phyloP scores from a whole-genome alignment of 805 yeast genomes.

The Nakazawaea pomicola region DNA sequence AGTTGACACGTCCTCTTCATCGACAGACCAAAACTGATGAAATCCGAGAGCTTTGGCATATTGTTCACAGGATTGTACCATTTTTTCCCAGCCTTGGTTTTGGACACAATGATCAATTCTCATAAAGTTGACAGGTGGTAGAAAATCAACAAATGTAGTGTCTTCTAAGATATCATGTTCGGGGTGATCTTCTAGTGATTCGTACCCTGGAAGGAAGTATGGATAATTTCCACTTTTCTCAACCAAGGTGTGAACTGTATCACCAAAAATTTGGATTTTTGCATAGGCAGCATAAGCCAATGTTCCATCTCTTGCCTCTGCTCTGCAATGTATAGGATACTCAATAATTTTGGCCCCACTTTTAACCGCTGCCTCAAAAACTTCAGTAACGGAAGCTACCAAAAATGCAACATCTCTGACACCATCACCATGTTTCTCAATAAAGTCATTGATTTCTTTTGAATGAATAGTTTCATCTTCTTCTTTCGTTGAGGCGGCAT shows the following conservation, averaged over 20 bases:
- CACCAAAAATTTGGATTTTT: constrained; percentile 49
- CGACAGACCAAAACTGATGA: constrained; percentile 81
- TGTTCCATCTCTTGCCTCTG: constrained; percentile 18
- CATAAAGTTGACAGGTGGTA: constrained; percentile 31
- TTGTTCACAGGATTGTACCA: constrained; percentile 52
- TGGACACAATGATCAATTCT: constrained; percentile 78
- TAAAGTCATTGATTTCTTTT: constrained; percentile 38
- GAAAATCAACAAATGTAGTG: constrained; percentile 17
- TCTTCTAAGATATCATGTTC: constrained; percentile 12
- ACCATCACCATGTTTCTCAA: constrained; percentile 66
- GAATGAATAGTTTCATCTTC: not conserved
- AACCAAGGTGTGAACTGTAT: constrained; percentile 65
- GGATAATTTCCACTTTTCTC: constrained; percentile 32
- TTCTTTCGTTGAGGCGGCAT: constrained; percentile 13
- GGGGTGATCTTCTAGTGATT: not conserved
- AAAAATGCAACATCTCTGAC: constrained; percentile 71
- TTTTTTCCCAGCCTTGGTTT: constrained; percentile 65
- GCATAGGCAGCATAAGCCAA: constrained; percentile 39
- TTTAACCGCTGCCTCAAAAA: constrained; percentile 40
- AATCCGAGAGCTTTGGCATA: constrained; percentile 67
- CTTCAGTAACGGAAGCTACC: constrained; percentile 46
- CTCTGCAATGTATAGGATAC: constrained; percentile 15
- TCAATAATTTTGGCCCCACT: constrained; percentile 46
- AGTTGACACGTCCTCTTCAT: constrained; percentile 70
- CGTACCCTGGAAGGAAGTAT: constrained; percentile 53